Percentiles rank a stretch among this genome's conserved stretches.
Evolutionary conservation across 352 stramenopile species (phyloP).

Genomic region (Phytophthora citrophthora): DNA sequence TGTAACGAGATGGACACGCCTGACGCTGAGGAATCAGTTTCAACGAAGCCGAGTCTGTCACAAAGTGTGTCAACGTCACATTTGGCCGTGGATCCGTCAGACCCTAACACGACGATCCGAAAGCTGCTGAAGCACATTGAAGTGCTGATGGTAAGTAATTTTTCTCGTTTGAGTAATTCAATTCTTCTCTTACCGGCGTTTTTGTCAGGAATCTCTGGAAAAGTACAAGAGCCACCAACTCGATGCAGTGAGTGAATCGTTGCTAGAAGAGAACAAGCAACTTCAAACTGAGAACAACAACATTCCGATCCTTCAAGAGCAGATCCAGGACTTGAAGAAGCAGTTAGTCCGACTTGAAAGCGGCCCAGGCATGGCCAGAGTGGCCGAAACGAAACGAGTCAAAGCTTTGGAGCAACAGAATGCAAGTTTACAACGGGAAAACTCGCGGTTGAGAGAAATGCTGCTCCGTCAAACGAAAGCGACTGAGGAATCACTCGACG

Average conservation of each 20-base stretch:
- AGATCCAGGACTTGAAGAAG: slow-evolving; percentile 76
- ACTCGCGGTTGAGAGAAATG: slow-evolving; percentile 49
- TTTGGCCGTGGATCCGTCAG: slow-evolving; percentile 76
- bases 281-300: slow-evolving; percentile 88
- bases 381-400: slow-evolving; percentile 35
- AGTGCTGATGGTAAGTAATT: slow-evolving; percentile 61
- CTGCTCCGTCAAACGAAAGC: slow-evolving; percentile 36
- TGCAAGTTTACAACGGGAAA: slow-evolving; percentile 52
- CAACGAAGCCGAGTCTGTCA: slow-evolving; percentile 18
- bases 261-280: slow-evolving; percentile 69
- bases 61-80: slow-evolving; percentile 52
- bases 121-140: slow-evolving; percentile 89
- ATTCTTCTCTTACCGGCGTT: background rate
- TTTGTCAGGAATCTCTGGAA: slow-evolving; percentile 54
- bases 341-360: slow-evolving; percentile 27
- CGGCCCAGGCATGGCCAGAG: background rate
- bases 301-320: slow-evolving; percentile 78
- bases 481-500: slow-evolving; percentile 24
- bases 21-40: slow-evolving; percentile 2
- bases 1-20: slow-evolving; percentile 10
- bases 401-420: slow-evolving; percentile 64
- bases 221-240: slow-evolving; percentile 62
- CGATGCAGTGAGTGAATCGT: slow-evolving; percentile 50
- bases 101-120: slow-evolving; percentile 81
- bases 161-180: background rate